These are phyloP conservation scores for Alternaria alternata DNA, from an alignment of 2,329 filamentous ascomycete species.

Conservation along the genomic window DNA sequence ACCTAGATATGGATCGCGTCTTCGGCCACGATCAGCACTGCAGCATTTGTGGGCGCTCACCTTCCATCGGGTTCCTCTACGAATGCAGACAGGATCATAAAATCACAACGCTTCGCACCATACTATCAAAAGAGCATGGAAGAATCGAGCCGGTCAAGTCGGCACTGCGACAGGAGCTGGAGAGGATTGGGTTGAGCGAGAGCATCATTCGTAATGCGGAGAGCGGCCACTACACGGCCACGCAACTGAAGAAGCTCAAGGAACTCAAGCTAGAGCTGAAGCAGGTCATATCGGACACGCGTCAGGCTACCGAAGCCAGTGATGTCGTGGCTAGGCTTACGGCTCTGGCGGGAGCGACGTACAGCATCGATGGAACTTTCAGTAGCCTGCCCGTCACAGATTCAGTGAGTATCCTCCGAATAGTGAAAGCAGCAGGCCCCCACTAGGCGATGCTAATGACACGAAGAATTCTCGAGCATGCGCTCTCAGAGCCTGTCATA, in stretches of 20 bases:
- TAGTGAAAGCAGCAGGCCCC: not conserved
- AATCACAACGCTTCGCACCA: conserved; percentile 14
- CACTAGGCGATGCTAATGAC: conserved; percentile 8
- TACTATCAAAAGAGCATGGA: conserved; percentile 4
- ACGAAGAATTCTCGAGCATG: conserved; percentile 41
- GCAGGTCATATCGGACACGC: conserved; percentile 34
- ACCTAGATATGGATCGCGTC: conserved; percentile 72
- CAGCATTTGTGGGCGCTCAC: conserved; percentile 63
- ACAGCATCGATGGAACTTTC: conserved; percentile 32
- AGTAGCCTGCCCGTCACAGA: conserved; percentile 22
- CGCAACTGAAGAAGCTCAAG: conserved; percentile 44
- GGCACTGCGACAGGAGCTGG: conserved; percentile 36
- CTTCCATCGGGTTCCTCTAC: conserved; percentile 76
- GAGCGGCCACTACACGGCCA: conserved; percentile 42
- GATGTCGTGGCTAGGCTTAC: conserved; percentile 25
- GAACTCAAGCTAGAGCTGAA: conserved; percentile 42
- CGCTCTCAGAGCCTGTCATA: conserved; percentile 57
- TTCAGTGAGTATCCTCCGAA: conserved; percentile 18
- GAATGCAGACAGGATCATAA: conserved; percentile 70
- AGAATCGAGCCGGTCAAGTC: conserved; percentile 19
- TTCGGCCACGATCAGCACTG: conserved; percentile 64
- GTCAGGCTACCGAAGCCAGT: conserved; percentile 30
- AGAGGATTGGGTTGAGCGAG: conserved; percentile 40
- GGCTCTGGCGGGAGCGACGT: conserved; percentile 15
- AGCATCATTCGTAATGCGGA: conserved; percentile 47